Evolutionary conservation across 345 rosid species (phyloP).

Genomic region (Lepidium didymum): DNA sequence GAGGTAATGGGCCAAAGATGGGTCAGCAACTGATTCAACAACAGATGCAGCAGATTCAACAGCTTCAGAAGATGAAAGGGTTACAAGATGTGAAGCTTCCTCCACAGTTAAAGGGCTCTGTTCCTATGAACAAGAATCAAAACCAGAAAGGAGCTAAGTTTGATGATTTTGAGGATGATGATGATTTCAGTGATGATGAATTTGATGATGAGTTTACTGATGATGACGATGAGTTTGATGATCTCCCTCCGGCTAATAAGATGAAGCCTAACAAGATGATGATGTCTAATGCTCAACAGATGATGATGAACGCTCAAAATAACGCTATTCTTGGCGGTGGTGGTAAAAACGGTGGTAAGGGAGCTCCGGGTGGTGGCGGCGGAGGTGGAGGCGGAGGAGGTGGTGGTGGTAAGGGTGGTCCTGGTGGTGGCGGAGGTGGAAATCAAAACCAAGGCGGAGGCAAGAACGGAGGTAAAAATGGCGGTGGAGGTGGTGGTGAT

Average conservation of each 20-base stretch:
- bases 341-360: slow-evolving; percentile 39
- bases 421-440: too few relatives aligned
- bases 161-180: slow-evolving; percentile 41
- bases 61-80: slow-evolving; percentile 61
- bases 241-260: slow-evolving; percentile 33
- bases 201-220: slow-evolving; percentile 36
- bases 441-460: background rate
- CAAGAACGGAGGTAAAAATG: slow-evolving; percentile 20
- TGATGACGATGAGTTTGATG: slow-evolving; percentile 38
- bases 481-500: slow-evolving; percentile 25
- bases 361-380: slow-evolving; percentile 1
- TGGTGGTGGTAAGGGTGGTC: too few relatives aligned
- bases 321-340: slow-evolving; percentile 34
- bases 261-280: slow-evolving; percentile 41
- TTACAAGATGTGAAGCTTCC: slow-evolving; percentile 62
- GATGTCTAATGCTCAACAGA: slow-evolving; percentile 33
- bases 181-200: slow-evolving; percentile 37
- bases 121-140: slow-evolving; percentile 20
- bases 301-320: slow-evolving; percentile 45
- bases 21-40: slow-evolving; percentile 37
- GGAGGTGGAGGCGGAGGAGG: too few relatives aligned
- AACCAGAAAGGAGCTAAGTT: slow-evolving; percentile 50
- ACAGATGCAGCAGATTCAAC: slow-evolving; percentile 50
- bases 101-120: slow-evolving; percentile 53
- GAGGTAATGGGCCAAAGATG: slow-evolving; percentile 43